Evolutionary conservation across 1,139 yeast species (phyloP), one percentile per base, ranked within the genome.

Genomic region (Yamadazyma atlantica): DNA sequence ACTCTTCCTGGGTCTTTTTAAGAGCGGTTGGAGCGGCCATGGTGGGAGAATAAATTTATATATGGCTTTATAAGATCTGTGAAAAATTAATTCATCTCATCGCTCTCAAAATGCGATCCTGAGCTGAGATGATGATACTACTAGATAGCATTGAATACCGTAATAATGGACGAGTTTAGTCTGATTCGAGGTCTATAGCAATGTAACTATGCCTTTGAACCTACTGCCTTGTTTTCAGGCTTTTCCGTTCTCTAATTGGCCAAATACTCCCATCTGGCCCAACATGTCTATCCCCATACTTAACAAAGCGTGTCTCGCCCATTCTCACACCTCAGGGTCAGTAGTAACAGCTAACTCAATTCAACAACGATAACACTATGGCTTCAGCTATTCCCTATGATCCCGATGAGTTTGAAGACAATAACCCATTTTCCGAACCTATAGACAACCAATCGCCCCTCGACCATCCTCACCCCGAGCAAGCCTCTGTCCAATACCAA

Each of bases 1-100:
- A 16, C 29, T 35, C 41, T 14, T n/a, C 22, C 14, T 32, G 18
- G 18, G 46, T 33, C 36, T 54, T 54, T 49, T 65, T 73, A 32
- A 69, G 53, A 35, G 81, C 89, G 39, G 92, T 85, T 35, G 92
- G 92, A 25, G 92, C 92, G 49, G 79, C 85, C 92, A 85, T 80
- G 45, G 26, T 46, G 25, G 14, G 11, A 5, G 9, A 29, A 19
- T 19, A 6, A 18, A 19, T 4, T 7, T 4, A 3, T 19, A 4
- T 4, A 19, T 13, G 11, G 4, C 14, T 4, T 4, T 6, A n/a
- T 18, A 27, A 36, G 19, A 11, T 35, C 29, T 23, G 26, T 37
- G 35, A 46, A 43, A 44, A 42, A 38, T 35, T 42, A 42, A 41
- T 51, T 48, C 53, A 49, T 49, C 53, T 38, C 53, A 38, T 37